Evolutionary conservation across 371 early-diverging fungal genomes (phyloP).

Genomic region (Parasitella parasitica): DNA sequence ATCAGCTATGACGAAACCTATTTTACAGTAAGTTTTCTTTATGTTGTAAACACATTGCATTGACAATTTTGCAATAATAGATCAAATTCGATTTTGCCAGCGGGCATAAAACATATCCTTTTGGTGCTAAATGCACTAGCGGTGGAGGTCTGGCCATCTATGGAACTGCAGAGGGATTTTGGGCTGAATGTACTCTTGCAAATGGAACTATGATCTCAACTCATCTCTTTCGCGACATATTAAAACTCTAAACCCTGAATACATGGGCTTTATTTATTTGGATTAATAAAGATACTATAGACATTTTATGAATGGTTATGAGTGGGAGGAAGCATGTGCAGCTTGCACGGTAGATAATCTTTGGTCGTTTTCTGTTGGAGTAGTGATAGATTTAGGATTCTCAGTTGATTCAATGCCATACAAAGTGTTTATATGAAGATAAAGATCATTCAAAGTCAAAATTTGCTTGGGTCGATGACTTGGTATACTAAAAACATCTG

Average conservation of each 20-base stretch:
- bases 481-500: conserved; percentile 17
- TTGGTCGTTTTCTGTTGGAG: neutral
- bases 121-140: neutral
- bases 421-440: conserved; percentile 17
- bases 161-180: neutral
- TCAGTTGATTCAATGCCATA: neutral
- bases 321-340: neutral
- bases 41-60: neutral
- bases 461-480: conserved; percentile 12
- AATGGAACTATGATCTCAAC: neutral
- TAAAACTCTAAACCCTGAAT: neutral
- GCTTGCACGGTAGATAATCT: no score
- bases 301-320: no score
- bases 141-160: conserved; percentile 7
- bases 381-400: neutral
- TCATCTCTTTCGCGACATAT: neutral
- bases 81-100: no score
- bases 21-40: conserved; percentile 4
- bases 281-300: neutral
- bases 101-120: no score
- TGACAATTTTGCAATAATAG: neutral
- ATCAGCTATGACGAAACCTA: neutral
- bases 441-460: conserved; percentile 14
- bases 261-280: no score
- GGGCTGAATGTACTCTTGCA: neutral